These are phyloP conservation scores for Lasiosphaeriaceae sp. DNA, from an alignment of 495 filamentous ascomycete genomes.

Conservation along the genomic window DNA sequence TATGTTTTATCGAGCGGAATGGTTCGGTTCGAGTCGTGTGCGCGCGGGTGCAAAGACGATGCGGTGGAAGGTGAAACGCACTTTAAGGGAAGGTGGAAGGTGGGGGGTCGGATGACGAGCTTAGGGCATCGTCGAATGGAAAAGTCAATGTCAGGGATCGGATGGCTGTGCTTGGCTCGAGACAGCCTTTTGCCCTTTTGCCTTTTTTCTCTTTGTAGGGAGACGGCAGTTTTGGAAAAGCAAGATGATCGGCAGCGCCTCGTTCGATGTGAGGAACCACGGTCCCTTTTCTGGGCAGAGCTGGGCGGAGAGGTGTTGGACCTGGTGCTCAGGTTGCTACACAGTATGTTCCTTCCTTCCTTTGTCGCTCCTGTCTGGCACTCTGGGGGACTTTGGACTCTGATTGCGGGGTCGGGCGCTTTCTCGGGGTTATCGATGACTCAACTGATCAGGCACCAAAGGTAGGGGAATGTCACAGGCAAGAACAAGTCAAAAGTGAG, in stretches of 20 bases:
- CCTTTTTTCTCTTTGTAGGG: too few relatives aligned
- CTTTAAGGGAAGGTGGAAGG: constrained; percentile 8
- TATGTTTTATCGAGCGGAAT: constrained; percentile 25
- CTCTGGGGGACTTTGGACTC: too few relatives aligned
- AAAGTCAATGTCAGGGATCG: constrained; percentile 8
- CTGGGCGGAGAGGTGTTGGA: not conserved
- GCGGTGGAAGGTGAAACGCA: constrained; percentile 24
- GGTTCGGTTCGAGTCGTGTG: constrained; percentile 26
- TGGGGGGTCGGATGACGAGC: constrained; percentile 25
- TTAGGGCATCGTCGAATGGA: too few relatives aligned
- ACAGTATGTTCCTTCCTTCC: too few relatives aligned
- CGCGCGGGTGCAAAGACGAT: constrained; percentile 5
- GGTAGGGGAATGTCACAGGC: too few relatives aligned
- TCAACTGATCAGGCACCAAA: too few relatives aligned
- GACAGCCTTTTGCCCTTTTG: constrained; percentile 14
- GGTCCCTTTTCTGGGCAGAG: not conserved
- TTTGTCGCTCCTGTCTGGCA: too few relatives aligned
- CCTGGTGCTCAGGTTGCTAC: too few relatives aligned
- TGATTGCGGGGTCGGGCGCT: too few relatives aligned
- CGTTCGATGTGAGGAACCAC: constrained; percentile 15
- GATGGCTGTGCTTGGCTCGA: constrained; percentile 1
- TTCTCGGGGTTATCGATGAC: too few relatives aligned
- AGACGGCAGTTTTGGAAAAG: not conserved
- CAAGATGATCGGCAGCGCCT: constrained; percentile 15
- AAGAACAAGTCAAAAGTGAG: too few relatives aligned